Base-by-base conservation (phyloP, 768 basidiomycete species). In the Suillus cothurnatus region DNA sequence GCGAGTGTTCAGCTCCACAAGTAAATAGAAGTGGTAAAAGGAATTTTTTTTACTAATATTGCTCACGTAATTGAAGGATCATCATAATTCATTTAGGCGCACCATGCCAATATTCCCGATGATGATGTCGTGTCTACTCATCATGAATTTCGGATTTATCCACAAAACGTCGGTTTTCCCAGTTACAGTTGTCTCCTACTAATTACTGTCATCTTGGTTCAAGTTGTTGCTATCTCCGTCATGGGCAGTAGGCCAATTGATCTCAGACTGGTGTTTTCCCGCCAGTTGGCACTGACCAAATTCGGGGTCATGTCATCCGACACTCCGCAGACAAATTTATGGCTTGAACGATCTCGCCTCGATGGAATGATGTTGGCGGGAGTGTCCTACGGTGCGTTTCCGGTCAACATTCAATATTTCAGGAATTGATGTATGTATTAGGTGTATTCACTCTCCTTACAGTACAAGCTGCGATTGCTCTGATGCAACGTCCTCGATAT, bases 341-440 rank as follows among this genome's bases (percentile, higher is more conserved):
- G 72, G 74, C 60, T 77, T 9, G 74, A 75, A 53, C 58, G 72
- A 60, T 70, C 74, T 0, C 72, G 67, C 39, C 72, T 74, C 17
- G 61, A 63, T 58, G 76, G 74, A 6, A 70, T 71, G 66, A 23
- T 69, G 0, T 67, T 73, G 17, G 17, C 63, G 0, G 70, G 57
- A 23, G 70, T 71, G 26, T 74, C 72, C 4, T 76, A 72, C 1
- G 74, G 76, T 67, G 38, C 36, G 69, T 41, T 59, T 59, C 21
- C 19, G 6, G 19, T 28, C 15, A 9, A 41, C 6, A 28, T 41
- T 14, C 5, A 6, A 6, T 12, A 47, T 50, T 31, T 23, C 1
- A 26, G 12, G 26, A 17, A 49, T 34, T 45, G 55, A 26, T 17
- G 15, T 47, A 39, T 15, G 4, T 4, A 38, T 12, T 9, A 77